Evolutionary conservation across 2,329 filamentous ascomycete species (phyloP).

Genomic region (Cucurbitaria berberidis): DNA sequence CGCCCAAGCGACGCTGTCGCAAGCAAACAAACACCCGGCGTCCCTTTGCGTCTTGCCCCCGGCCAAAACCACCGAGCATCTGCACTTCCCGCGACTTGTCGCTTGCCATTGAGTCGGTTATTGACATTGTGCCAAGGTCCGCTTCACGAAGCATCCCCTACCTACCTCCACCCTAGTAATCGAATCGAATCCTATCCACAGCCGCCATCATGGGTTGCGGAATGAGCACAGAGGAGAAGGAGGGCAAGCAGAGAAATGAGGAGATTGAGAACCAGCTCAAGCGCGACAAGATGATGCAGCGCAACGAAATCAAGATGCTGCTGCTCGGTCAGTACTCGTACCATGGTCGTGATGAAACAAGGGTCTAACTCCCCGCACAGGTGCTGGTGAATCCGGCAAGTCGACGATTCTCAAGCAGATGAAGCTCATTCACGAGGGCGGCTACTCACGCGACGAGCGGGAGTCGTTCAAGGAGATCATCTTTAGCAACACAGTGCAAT

Average conservation of each 20-base stretch:
- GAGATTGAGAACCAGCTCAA: conserved; percentile 99
- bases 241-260: conserved; percentile 99
- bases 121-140: conserved; percentile 33
- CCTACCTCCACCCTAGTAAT: conserved; percentile 38
- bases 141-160: conserved; percentile 39
- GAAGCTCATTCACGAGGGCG: conserved; percentile 99
- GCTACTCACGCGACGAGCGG: conserved; percentile 89
- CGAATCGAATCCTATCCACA: conserved; percentile 12
- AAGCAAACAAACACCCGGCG: conserved; percentile 8
- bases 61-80: background rate
- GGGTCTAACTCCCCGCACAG: conserved; percentile 57
- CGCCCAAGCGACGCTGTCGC: conserved; percentile 8
- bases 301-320: conserved; percentile 99
- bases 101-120: conserved; percentile 5
- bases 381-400: conserved; percentile 97
- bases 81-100: background rate
- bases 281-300: conserved; percentile 97
- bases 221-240: conserved; percentile 99
- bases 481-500: conserved; percentile 74
- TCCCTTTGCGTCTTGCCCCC: conserved; percentile 4
- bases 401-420: conserved; percentile 95
- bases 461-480: conserved; percentile 76
- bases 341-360: conserved; percentile 5
- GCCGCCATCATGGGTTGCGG: conserved; percentile 91
- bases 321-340: conserved; percentile 76